Conservation (phyloP, 2,329 filamentous ascomycete genomes). For the Daldinia eschscholtzii region DNA sequence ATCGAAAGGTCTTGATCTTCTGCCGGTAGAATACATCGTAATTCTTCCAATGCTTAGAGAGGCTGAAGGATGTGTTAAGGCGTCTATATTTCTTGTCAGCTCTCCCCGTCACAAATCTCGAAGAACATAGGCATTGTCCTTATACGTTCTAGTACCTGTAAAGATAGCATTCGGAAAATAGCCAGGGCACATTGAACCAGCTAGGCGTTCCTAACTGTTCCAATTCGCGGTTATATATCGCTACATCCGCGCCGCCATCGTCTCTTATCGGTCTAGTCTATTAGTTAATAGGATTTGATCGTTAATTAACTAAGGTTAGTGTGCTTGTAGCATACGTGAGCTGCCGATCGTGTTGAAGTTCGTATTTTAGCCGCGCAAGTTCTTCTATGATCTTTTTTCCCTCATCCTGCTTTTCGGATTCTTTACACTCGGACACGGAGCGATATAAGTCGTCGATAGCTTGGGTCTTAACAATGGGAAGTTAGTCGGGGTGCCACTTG, state of each 20-base stretch:
- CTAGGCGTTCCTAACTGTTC: slow-evolving; percentile 77
- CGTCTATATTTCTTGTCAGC: slow-evolving; percentile 63
- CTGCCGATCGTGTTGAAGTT: slow-evolving; percentile 88
- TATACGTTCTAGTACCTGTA: slow-evolving; percentile 70
- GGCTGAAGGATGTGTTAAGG: slow-evolving; percentile 81
- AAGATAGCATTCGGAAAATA: slow-evolving; percentile 94
- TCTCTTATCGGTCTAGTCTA: slow-evolving; percentile 75
- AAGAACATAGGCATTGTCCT: slow-evolving; percentile 8
- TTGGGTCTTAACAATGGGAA: slow-evolving; percentile 72
- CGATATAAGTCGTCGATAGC: slow-evolving; percentile 96
- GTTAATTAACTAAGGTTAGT: neutral
- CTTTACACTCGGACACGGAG: slow-evolving; percentile 69
- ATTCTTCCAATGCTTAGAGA: slow-evolving; percentile 84
- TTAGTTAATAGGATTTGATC: slow-evolving; percentile 1
- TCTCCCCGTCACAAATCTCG: neutral
- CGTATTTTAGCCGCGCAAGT: slow-evolving; percentile 89
- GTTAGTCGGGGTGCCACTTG: slow-evolving; percentile 11
- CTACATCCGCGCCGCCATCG: slow-evolving; percentile 81
- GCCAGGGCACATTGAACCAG: slow-evolving; percentile 90
- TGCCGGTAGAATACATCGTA: slow-evolving; percentile 93
- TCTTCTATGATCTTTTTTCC: slow-evolving; percentile 88
- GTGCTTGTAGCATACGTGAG: slow-evolving; percentile 70
- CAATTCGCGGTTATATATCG: slow-evolving; percentile 87
- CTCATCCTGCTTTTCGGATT: slow-evolving; percentile 76
- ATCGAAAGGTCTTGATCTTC: slow-evolving; percentile 92